These are phyloP conservation scores for Neofusicoccum cordaticola DNA, from an alignment of 2,329 filamentous ascomycete species.

Conservation along the genomic window DNA sequence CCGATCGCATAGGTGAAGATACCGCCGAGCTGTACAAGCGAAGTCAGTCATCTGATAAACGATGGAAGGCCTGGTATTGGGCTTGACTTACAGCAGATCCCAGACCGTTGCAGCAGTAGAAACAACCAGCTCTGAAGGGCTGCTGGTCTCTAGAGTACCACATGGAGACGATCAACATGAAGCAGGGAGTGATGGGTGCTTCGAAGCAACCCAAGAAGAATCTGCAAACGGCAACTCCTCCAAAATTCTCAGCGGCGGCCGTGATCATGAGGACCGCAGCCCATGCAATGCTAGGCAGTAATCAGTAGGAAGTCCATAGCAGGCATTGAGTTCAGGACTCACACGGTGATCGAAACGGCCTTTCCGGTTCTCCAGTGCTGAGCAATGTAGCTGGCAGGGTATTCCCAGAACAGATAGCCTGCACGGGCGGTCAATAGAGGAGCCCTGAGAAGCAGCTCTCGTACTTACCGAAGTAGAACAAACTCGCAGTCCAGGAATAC, in stretches of 20 bases:
- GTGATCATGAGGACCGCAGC: slow-evolving; percentile 23
- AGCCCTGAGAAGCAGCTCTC: slow-evolving; percentile 28
- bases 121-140: slow-evolving; percentile 25
- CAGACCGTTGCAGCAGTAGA: slow-evolving; percentile 26
- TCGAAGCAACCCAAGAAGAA: slow-evolving; percentile 27
- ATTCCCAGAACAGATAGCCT: slow-evolving; percentile 25
- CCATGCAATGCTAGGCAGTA: slow-evolving; percentile 20
- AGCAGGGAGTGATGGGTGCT: slow-evolving; percentile 23
- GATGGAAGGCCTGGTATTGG: not conserved
- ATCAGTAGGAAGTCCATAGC: not conserved
- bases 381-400: slow-evolving; percentile 25
- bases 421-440: slow-evolving; percentile 21
- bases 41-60: not conserved
- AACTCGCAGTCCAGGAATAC: slow-evolving; percentile 56
- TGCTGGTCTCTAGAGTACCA: slow-evolving; percentile 20
- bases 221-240: slow-evolving; percentile 22
- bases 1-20: slow-evolving; percentile 41
- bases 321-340: not conserved
- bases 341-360: slow-evolving; percentile 26
- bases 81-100: slow-evolving; percentile 16
- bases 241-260: slow-evolving; percentile 25
- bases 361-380: slow-evolving; percentile 34
- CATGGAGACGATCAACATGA: slow-evolving; percentile 24
- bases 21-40: slow-evolving; percentile 25
- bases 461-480: slow-evolving; percentile 52